Evolutionary conservation across 352 stramenopile genomes (phyloP).

Genomic region (Globisporangium perplexum): DNA sequence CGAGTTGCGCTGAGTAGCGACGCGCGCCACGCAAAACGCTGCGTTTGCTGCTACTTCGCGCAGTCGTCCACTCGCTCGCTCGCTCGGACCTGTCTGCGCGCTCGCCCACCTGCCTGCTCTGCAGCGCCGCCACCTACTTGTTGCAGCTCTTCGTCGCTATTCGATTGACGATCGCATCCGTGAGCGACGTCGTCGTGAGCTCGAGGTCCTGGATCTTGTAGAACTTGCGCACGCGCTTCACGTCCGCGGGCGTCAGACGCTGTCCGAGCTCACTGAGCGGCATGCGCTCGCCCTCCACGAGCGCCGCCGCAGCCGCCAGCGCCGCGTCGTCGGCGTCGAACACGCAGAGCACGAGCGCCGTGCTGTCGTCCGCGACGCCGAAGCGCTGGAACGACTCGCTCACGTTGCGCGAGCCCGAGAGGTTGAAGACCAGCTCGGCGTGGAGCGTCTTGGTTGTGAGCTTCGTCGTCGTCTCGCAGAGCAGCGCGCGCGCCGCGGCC

Average conservation of each 20-base stretch:
- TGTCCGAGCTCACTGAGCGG: conserved; percentile 39
- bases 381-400: conserved; percentile 80
- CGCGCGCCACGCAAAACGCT: neutral
- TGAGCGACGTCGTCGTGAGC: conserved; percentile 50
- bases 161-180: conserved; percentile 65
- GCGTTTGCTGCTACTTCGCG: neutral
- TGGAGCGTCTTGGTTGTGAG: conserved; percentile 76
- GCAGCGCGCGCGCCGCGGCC: conserved; percentile 58
- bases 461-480: conserved; percentile 48
- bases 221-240: conserved; percentile 65
- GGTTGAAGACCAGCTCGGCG: conserved; percentile 82
- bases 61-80: neutral
- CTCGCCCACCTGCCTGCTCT: neutral
- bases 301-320: conserved; percentile 24
- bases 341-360: conserved; percentile 61
- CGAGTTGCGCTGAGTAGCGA: conserved; percentile 14
- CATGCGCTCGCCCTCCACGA: conserved; percentile 49
- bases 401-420: conserved; percentile 80
- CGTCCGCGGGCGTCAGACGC: conserved; percentile 38
- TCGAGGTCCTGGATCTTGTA: conserved; percentile 85
- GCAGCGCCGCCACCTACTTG: conserved; percentile 39
- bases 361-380: conserved; percentile 49
- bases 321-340: conserved; percentile 57
- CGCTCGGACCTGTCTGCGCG: neutral
- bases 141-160: conserved; percentile 87